Base-by-base conservation (phyloP, 768 basidiomycete genomes). In the Agaricus blazei region DNA sequence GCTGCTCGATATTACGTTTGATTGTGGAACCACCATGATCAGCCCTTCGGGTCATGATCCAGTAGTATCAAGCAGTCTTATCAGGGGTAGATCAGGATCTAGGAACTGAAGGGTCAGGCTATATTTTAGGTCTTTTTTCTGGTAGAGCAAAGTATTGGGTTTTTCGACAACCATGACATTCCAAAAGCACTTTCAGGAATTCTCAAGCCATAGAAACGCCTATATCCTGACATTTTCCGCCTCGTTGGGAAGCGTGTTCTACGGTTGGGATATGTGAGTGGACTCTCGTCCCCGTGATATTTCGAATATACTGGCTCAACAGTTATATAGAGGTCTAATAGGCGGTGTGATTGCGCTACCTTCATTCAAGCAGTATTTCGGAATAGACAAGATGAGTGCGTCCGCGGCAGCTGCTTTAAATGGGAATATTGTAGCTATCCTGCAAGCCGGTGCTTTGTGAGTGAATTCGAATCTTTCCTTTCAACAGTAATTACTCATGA, bases 401-500 rank as follows among this genome's bases (percentile, higher is more conserved):
- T 57, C 60, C 14, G 69, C 72, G 8, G 65, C 64, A 31, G 77
- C 78, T 19, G 63, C 73, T 52, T 56, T 82, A 28, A 70, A 68
- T 37, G 81, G 80, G 4, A 78, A 80, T 57, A 77, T 82, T 27
- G 81, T 81, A 19, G 69, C 79, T 0, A 67, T 78, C 24, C 62
- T 81, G 24, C 79, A 80, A 56, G 76, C 70, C 2, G 77, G 79
- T 3, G 75, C 72, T 52, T 75, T 79, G 79, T 79, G 60, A 60
- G 78, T 62, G 28, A 8, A 6, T 8, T 11, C 7, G 26, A 7
- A 7, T 14, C 7, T 3, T 29, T 29, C 9, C 29, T 24, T 19
- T 45, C 8, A 28, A n/a, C 27, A 26, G 9, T 9, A 3, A 28
- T 24, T 23, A 26, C 15, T 26, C 19, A 19, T 19, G 9, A 5